phyloP scores from a whole-genome alignment of 2,329 filamentous ascomycete species.

The Neopestalotiopsis sp. region DNA sequence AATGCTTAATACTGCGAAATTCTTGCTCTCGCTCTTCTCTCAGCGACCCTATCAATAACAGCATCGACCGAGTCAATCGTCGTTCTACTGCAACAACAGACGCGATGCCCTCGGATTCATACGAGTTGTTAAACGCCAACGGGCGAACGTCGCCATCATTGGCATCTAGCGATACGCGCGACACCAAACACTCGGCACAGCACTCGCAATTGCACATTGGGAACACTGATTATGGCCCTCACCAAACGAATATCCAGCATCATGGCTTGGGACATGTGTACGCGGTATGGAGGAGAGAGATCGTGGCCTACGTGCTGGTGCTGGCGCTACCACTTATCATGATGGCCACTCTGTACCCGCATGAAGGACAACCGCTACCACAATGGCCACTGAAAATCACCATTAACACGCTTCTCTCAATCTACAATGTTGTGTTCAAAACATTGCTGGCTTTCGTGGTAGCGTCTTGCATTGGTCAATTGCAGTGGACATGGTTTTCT shows the following conservation, averaged over 20 bases:
- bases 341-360: not conserved
- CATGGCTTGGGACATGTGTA: not conserved
- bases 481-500: constrained; percentile 18
- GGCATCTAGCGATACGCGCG: no score
- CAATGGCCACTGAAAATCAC: constrained; percentile 11
- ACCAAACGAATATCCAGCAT: not conserved
- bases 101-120: no score
- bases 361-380: not conserved
- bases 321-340: not conserved
- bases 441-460: not conserved
- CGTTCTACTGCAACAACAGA: no score
- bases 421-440: not conserved
- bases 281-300: not conserved
- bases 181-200: no score
- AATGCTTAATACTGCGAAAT: no score
- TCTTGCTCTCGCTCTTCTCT: no score
- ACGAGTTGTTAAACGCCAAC: no score
- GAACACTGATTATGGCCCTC: no score
- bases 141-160: no score
- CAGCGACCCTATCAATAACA: no score
- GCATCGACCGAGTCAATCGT: no score
- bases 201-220: no score
- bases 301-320: not conserved
- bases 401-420: constrained; percentile 12
- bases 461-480: constrained; percentile 13